Conservation (phyloP, 2,329 filamentous ascomycete species). For the Colletotrichum falcatum region DNA sequence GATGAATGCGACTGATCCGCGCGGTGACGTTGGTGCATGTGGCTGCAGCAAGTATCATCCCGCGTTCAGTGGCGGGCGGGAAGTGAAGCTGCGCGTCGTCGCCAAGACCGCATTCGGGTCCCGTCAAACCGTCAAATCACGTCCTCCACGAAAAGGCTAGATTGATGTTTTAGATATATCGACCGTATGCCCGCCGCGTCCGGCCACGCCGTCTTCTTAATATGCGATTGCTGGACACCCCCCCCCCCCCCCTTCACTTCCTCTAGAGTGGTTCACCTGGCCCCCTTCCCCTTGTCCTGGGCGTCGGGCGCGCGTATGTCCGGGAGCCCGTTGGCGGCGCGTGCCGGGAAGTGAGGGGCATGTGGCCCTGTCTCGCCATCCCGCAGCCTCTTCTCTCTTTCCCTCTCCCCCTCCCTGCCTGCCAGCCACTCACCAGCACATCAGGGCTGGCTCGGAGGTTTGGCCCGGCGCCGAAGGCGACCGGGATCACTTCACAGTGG, state of each 20-base stretch:
- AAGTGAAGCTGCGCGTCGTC: not conserved
- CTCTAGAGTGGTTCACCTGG: not conserved
- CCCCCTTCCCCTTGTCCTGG: not conserved
- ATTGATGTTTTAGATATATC: not conserved
- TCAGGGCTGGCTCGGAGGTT: not conserved
- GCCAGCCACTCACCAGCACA: no score
- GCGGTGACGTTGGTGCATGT: constrained; percentile 17
- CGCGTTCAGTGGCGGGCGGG: not conserved
- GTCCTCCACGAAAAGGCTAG: not conserved
- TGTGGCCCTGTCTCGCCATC: not conserved
- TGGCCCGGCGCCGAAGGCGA: not conserved
- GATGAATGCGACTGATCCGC: not conserved
- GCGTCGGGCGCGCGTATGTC: not conserved
- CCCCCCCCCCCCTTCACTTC: no score
- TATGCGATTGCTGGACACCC: not conserved
- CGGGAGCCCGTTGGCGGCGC: not conserved
- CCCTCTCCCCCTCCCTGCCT: not conserved
- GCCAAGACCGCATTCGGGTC: not conserved
- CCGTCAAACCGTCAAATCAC: not conserved
- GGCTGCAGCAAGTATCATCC: constrained; percentile 5
- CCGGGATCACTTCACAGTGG: not conserved
- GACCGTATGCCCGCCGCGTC: not conserved
- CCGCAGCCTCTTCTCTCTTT: not conserved
- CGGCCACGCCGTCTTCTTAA: not conserved
- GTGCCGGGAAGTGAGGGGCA: not conserved